Evolutionary conservation across 352 stramenopile genomes (phyloP), one percentile per base, ranked within the genome.

Genomic region (Phytophthora cactorum): DNA sequence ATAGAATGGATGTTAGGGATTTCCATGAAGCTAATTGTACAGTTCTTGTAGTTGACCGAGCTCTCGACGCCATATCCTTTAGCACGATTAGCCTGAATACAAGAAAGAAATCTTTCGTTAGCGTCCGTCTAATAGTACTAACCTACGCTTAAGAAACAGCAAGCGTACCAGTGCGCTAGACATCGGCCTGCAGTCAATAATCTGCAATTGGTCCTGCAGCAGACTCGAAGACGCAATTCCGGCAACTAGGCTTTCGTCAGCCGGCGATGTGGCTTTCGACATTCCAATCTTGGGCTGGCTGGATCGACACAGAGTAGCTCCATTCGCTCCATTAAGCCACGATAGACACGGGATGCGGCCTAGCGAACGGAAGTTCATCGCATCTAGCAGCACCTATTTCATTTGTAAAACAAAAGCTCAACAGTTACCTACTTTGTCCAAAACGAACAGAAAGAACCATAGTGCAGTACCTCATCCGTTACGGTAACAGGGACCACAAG

Each of bases 1-100:
- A 99, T 98, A 12, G 92, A 95, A 75, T 99, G 97, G 62, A 99
- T 99, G 72, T 99, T 99, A 11, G 91, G 92, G 69, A 99, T 99
- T 61, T 98, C 98, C 88, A 98, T 98, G 84, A 99, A 99, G 29
- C 92, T 91, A n/a, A 99, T 78, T 0, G 86, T 93, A 36, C 86
- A 91, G 53, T 95, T 95, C 49, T 94, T 91, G 81, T 99, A 99
- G 77, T 98, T 96, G 41, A 97, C 95, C 0, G 89, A 93, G 75
- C 97, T 98, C 73, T 99, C 97, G 53, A 98, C 97, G 36, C 96
- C 95, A 77, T 97, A 98, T 59, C 96, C 89, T 77, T 98, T 88
- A 69, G 98, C 83, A 29, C 86, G 86, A 43, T 96, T 90, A 17
- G 83, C 86, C 65, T 89, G 25, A 22, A 41, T 5, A 50, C n/a